Base-by-base conservation (phyloP, 1,284 basidiomycete genomes). In the Mycena sp. region DNA sequence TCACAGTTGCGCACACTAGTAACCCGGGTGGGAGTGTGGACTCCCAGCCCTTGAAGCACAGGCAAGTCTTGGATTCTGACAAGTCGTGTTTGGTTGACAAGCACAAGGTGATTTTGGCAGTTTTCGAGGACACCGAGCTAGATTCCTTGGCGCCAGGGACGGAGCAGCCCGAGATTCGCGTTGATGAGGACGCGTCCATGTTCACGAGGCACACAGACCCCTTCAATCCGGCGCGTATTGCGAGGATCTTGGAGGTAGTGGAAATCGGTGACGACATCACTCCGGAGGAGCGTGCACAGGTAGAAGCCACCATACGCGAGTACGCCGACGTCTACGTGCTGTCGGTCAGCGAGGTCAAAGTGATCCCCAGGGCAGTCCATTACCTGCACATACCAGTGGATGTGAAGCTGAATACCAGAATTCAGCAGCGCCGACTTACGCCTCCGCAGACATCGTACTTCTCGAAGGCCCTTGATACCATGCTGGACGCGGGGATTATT, bases 301-400 rank as follows among this genome's bases (percentile, higher is more conserved):
- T 68, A 2, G 43, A 57, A 19, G 28, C 48, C 11, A 40, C 64
- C 9, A 43, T 72, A 3, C 17, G 26, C 3, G 70, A 74, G 46
- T 73, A 64, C 53, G 75, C 74, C 3, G 76, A 76, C 48, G 66
- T 65, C 40, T 77, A 76, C 57, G 74, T 73, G 11, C 65, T 76
- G 17, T 72, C 72, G 3, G 63, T 77, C 25, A 70, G 68, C 52
- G 71, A 77, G 58, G 75, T 77, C 6, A 52, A 32, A 1, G 17
- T 44, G 6, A 70, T 76, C 1, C 45, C 61, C 19, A 72, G 74
- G 0, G 69, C 70, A 9, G 52, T 52, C 3, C 73, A 75, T 44
- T 55, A 53, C 7, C 53, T 74, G 7, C 61, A 74, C 58, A 64
- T 75, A 10, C 68, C 67, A 0, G 58, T 43, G 17, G 68, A 58